These are phyloP conservation scores for Thermothielavioides terrestris DNA, from an alignment of 495 filamentous ascomycete genomes.

Conservation along the genomic window DNA sequence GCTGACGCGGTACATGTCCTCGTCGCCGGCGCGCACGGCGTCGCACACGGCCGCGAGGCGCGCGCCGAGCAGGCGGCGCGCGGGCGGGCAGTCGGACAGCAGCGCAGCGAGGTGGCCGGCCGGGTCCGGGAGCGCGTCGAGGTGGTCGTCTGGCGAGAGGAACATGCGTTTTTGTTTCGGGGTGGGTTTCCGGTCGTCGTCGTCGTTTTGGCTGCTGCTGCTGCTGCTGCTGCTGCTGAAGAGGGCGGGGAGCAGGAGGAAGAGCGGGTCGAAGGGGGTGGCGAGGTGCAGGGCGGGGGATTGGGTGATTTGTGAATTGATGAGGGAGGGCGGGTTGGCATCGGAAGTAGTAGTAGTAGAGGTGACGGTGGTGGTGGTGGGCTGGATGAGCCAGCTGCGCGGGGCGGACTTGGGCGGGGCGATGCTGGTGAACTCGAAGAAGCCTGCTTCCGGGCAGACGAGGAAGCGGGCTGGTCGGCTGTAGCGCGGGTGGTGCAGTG, in stretches of 20 bases:
- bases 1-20: constrained; percentile 71
- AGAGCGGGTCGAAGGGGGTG: constrained; percentile 75
- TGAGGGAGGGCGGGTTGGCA: not conserved
- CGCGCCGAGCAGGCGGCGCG: constrained; percentile 27
- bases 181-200: too few species aligned
- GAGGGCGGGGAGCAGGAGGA: constrained; percentile 70
- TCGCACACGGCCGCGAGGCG: constrained; percentile 63
- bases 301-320: constrained; percentile 37
- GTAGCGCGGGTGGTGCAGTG: constrained; percentile 70
- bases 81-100: constrained; percentile 36
- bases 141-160: constrained; percentile 69
- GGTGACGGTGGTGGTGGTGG: not conserved
- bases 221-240: constrained; percentile 16
- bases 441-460: constrained; percentile 67
- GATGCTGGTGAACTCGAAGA: constrained; percentile 82
- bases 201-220: constrained; percentile 23
- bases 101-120: constrained; percentile 50
- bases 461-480: constrained; percentile 59
- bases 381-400: constrained; percentile 57
- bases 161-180: constrained; percentile 53
- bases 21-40: constrained; percentile 68
- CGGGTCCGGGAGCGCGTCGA: constrained; percentile 54
- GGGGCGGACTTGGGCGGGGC: constrained; percentile 50
- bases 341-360: constrained; percentile 39
- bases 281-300: constrained; percentile 68